Percentiles rank a stretch among this genome's conserved stretches.
phyloP scores from a whole-genome alignment of 2,329 filamentous ascomycete species.

The Coniella lustricola region DNA sequence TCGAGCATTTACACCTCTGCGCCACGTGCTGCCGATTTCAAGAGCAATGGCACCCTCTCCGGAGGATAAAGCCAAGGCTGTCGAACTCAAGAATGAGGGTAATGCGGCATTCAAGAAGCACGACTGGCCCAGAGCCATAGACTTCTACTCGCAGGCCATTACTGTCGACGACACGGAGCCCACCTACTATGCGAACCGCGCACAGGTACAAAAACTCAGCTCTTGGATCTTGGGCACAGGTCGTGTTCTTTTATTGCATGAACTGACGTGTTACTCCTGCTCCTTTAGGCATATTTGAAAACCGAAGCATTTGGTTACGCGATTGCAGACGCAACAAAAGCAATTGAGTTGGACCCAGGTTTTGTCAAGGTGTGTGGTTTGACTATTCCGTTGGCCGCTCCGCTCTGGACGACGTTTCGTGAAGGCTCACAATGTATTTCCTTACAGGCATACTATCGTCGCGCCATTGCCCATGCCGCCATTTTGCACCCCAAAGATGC shows the following conservation, averaged over 20 bases:
- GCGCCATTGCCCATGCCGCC: slow-evolving; percentile 84
- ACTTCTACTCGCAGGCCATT: slow-evolving; percentile 83
- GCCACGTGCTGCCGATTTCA: slow-evolving; percentile 1
- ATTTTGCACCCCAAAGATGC: slow-evolving; percentile 86
- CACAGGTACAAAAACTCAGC: slow-evolving; percentile 74
- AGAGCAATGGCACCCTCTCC: slow-evolving; percentile 29
- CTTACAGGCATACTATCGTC: slow-evolving; percentile 79
- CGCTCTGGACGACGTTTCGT: neutral
- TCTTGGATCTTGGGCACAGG: slow-evolving; percentile 14
- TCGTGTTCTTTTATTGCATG: slow-evolving; percentile 32
- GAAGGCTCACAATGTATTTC: slow-evolving; percentile 9
- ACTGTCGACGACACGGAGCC: slow-evolving; percentile 75
- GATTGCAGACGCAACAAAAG: slow-evolving; percentile 82
- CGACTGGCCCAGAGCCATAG: slow-evolving; percentile 76
- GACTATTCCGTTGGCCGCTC: neutral
- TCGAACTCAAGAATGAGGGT: slow-evolving; percentile 83
- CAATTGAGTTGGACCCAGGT: slow-evolving; percentile 78
- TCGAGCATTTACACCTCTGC: neutral
- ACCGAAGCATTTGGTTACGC: slow-evolving; percentile 92
- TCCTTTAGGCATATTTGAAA: slow-evolving; percentile 77
- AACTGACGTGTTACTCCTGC: slow-evolving; percentile 30
- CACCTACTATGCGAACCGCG: slow-evolving; percentile 89
- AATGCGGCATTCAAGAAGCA: slow-evolving; percentile 88
- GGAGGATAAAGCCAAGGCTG: slow-evolving; percentile 61
- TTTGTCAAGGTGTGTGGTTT: slow-evolving; percentile 70